Evolutionary conservation across 805 yeast species (phyloP), one percentile per base, ranked within the genome.

Genomic region (Metschnikowia rubicola): DNA sequence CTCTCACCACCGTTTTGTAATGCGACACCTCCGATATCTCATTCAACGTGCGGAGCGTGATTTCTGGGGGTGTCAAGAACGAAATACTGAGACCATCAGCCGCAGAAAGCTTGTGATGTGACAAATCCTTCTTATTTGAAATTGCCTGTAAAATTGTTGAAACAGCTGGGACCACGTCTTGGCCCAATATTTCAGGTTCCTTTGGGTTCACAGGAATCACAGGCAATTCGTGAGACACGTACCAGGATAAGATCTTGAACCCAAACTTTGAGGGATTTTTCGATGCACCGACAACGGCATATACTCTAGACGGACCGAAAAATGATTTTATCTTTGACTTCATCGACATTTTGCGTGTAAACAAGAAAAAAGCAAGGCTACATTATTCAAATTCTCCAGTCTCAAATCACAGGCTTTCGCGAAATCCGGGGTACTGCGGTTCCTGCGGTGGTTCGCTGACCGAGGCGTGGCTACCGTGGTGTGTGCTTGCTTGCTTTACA

Each of bases 261-360:
- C 95, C 95, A 61, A 79, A 86, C 62, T 87, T 88, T 8, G 67
- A 50, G 0, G 83, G 75, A 56, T 81, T 79, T 4, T 75, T 62
- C 3, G 89, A 79, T 0, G 95, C 94, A 0, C 96, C 96, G 0
- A 83, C 75, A 1, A 87, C 89, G 10, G 79, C 80, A 54, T 78
- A 83, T 44, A 73, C 69, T 52, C 86, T 69, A 30, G 73, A 53
- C 9, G 78, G 56, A n/a, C 77, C 69, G 65, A 81, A 80, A 63
- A 84, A 79, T n/a, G 60, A 40, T 47, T 64, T 67, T 49, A 75
- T 66, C 44, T 59, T 64, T 1, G 58, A 39, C 56, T 63, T 69
- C 71, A 66, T 69, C 3, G 73, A 67, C 75, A 70, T 70, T 11
- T 17, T 17, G 21, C 12, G 21, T 21, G 11, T 8, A n/a, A 12